Percentiles rank a stretch among this genome's conserved stretches.
phyloP scores from a whole-genome alignment of 2,329 filamentous ascomycete species.

The Scedosporium dehoogii region DNA sequence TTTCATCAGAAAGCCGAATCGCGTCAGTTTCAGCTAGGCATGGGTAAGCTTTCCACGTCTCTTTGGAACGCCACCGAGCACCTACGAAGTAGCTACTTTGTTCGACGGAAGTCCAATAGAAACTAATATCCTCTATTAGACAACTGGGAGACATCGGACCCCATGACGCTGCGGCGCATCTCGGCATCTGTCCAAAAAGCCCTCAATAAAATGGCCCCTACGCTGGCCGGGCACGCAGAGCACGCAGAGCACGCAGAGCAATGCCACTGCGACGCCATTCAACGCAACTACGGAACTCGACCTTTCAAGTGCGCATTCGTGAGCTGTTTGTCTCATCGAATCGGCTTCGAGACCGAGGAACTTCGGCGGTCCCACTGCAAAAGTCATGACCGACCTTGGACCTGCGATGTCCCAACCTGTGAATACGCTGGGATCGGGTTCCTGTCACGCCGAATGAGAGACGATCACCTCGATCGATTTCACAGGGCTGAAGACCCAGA shows the following conservation, averaged over 20 bases:
- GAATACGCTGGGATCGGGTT: constrained; percentile 14
- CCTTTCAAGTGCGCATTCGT: not conserved
- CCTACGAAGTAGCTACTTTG: too few relatives aligned
- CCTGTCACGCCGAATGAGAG: constrained; percentile 14
- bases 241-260: not conserved
- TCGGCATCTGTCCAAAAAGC: not conserved
- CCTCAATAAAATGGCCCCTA: not conserved
- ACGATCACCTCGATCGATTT: constrained; percentile 11
- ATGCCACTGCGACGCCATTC: not conserved
- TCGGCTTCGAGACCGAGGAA: not conserved
- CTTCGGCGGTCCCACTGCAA: not conserved
- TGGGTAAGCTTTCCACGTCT: too few relatives aligned
- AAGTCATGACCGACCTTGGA: constrained; percentile 12
- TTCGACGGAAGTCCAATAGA: not conserved
- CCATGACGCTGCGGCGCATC: not conserved
- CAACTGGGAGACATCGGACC: not conserved
- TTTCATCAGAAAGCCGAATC: too few relatives aligned
- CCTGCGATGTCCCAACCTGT: constrained; percentile 13
- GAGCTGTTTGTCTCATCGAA: not conserved
- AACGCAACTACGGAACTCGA: not conserved
- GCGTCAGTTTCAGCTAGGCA: too few relatives aligned
- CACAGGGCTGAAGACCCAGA: constrained; percentile 4
- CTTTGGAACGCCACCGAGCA: too few relatives aligned
- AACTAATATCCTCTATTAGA: not conserved
- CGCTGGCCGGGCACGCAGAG: not conserved